Conservation (phyloP, 768 basidiomycete species). For the Dendrothele bispora region DNA sequence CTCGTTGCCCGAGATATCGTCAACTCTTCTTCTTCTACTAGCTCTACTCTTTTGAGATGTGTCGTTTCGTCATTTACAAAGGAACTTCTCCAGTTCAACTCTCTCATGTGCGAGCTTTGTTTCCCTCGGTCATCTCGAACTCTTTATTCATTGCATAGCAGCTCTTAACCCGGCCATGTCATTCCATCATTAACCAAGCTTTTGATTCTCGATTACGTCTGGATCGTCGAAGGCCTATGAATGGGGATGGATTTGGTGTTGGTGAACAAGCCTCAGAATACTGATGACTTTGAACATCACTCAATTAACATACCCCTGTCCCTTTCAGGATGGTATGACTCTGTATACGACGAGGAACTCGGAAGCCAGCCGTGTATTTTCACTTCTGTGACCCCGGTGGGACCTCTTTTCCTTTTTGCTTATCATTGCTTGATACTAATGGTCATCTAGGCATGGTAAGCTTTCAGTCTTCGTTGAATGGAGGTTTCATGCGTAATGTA, state of each 20-base stretch:
- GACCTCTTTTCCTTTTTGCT: conserved; percentile 15
- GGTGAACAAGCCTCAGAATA: no score
- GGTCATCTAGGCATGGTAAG: conserved; percentile 81
- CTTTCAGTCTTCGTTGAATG: no score
- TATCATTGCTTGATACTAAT: not conserved
- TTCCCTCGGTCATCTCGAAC: conserved; percentile 3
- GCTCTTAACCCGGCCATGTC: conserved; percentile 91
- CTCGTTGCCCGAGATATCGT: not conserved
- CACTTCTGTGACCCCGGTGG: conserved; percentile 89
- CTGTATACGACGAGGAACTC: conserved; percentile 77
- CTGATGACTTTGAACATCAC: no score
- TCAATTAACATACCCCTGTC: not conserved
- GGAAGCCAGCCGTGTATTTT: conserved; percentile 93
- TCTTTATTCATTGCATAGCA: conserved; percentile 26
- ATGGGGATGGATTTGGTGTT: conserved; percentile 96
- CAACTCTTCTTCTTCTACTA: not conserved
- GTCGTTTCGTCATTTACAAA: conserved; percentile 93
- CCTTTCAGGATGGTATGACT: conserved; percentile 87
- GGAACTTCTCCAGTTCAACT: conserved; percentile 91
- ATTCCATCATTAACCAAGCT: conserved; percentile 97
- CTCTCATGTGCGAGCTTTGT: conserved; percentile 60
- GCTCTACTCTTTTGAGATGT: conserved; percentile 47
- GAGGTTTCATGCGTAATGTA: no score
- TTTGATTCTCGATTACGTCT: conserved; percentile 90
- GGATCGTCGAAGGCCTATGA: conserved; percentile 82